These are phyloP conservation scores for Cytospora piceicola DNA, from an alignment of 2,329 filamentous ascomycete species.

Conservation along the genomic window DNA sequence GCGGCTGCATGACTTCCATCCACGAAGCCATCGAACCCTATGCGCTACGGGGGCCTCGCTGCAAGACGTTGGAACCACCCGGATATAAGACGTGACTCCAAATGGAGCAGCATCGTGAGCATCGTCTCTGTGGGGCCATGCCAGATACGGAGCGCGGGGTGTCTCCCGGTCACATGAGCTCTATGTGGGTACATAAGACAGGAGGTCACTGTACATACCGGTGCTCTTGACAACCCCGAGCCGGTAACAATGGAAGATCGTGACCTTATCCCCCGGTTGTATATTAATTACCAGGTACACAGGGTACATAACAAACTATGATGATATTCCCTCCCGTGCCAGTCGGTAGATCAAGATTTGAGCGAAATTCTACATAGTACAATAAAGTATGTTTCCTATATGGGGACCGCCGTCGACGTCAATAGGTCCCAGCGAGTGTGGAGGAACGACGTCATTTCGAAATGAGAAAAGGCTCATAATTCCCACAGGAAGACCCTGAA, in stretches of 20 bases:
- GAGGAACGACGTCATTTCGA: slow-evolving; percentile 14
- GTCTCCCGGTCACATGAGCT: neutral
- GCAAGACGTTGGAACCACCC: neutral
- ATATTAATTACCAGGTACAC: neutral
- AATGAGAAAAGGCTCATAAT: slow-evolving; percentile 5
- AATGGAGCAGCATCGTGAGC: neutral
- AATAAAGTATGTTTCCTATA: neutral
- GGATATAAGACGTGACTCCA: neutral
- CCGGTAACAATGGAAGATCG: neutral
- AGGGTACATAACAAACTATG: neutral
- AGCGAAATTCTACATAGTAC: neutral
- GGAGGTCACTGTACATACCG: neutral
- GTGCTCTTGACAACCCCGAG: neutral
- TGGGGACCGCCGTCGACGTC: slow-evolving; percentile 1
- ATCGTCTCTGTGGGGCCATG: neutral
- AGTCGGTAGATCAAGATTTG: neutral
- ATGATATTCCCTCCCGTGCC: too few relatives aligned
- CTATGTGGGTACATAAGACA: neutral
- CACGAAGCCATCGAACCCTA: neutral
- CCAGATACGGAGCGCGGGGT: neutral
- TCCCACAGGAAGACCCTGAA: neutral
- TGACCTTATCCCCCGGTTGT: neutral
- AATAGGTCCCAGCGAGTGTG: neutral
- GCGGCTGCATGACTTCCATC: neutral
- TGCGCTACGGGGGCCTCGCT: neutral